Percentiles rank a stretch among this genome's conserved stretches.
Evolutionary conservation across 345 rosid genomes (phyloP).

Genomic region (Garcia nutans): DNA sequence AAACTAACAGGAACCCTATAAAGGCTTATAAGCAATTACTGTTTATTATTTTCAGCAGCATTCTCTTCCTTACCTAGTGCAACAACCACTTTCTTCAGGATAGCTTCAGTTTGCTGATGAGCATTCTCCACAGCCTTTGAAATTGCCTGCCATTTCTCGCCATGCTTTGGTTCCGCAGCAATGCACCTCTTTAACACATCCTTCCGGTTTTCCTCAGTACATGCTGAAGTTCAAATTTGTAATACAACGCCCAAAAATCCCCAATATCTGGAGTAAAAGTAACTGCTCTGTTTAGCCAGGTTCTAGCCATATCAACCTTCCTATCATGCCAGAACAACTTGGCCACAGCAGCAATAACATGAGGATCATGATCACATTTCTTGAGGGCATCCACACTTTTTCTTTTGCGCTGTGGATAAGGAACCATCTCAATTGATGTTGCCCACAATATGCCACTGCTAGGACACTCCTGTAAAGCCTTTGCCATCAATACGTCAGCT

Average conservation of each 20-base stretch:
- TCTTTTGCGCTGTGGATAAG: conserved; percentile 70
- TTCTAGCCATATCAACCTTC: conserved; percentile 86
- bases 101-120: conserved; percentile 75
- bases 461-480: conserved; percentile 93
- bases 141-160: conserved; percentile 85
- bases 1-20: not conserved
- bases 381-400: conserved; percentile 74
- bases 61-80: conserved; percentile 77
- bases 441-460: conserved; percentile 92
- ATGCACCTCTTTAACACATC: conserved; percentile 72
- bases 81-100: conserved; percentile 69
- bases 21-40: conserved; percentile 20
- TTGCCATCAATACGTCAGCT: conserved; percentile 82
- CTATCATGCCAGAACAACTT: conserved; percentile 89
- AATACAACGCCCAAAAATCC: conserved; percentile 86
- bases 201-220: conserved; percentile 68
- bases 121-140: conserved; percentile 89
- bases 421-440: conserved; percentile 75
- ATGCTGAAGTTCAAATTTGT: conserved; percentile 87
- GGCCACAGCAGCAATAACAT: conserved; percentile 79
- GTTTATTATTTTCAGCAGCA: conserved; percentile 52
- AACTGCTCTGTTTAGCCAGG: conserved; percentile 77
- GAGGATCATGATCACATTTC: conserved; percentile 80
- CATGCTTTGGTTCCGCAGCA: conserved; percentile 81
- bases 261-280: conserved; percentile 79